Percentiles rank a stretch among this genome's conserved stretches.
These are phyloP conservation scores for Penicillium vulpinum DNA, from an alignment of 2,329 filamentous ascomycete species.

Conservation along the genomic window DNA sequence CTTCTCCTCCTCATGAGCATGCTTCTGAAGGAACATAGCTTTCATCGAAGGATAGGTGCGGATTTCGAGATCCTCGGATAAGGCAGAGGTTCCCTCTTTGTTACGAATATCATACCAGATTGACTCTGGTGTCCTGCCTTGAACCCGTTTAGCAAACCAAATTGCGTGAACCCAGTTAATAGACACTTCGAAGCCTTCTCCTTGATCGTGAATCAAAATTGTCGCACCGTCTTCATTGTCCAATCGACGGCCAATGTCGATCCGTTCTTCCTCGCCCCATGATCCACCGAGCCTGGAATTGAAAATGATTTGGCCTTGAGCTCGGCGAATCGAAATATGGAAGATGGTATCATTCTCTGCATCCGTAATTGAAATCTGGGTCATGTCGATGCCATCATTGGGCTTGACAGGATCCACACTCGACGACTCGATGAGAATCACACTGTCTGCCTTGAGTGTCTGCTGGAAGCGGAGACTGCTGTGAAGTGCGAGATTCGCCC, in stretches of 20 bases:
- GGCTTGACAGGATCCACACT: conserved; percentile 3
- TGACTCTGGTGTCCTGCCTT: conserved; percentile 6
- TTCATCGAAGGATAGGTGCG: conserved; percentile 12
- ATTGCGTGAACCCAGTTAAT: conserved; percentile 13
- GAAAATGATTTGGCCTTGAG: conserved; percentile 5
- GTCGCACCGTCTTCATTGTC: conserved; percentile 1
- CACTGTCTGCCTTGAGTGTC: conserved; percentile 6
- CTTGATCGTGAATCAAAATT: conserved; percentile 12
- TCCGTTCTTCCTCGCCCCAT: conserved; percentile 8
- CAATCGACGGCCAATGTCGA: conserved; percentile 4
- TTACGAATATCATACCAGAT: conserved; percentile 3
- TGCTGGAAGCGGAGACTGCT: conserved; percentile 1
- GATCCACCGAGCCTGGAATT: conserved; percentile 7
- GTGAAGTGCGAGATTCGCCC: conserved; percentile 5
- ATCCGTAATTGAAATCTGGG: conserved; percentile 4
- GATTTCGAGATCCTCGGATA: conserved; percentile 9
- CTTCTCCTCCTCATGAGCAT: conserved; percentile 46
- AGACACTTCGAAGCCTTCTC: conserved; percentile 8
- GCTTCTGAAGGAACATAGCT: conserved; percentile 11
- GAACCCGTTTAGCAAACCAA: conserved; percentile 10
- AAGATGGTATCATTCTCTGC: neutral
- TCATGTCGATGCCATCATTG: conserved; percentile 2
- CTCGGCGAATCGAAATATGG: conserved; percentile 7
- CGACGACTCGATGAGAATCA: conserved; percentile 9
- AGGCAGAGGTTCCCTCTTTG: neutral